Evolutionary conservation across 1,284 basidiomycete genomes (phyloP).

Genomic region (Xanthoconium separans): DNA sequence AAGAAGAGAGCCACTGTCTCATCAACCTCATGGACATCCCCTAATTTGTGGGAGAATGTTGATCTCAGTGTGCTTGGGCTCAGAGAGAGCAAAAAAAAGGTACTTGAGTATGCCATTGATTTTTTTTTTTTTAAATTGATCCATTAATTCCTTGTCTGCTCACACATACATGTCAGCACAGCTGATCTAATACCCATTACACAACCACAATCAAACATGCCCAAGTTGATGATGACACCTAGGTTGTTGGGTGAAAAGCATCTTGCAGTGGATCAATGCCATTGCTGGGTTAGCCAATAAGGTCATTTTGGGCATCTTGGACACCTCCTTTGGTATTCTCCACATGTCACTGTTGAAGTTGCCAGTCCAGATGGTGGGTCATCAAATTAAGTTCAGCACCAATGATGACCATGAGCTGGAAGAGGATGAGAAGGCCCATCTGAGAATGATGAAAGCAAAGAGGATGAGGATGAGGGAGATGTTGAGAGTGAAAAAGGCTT

Average conservation of each 20-base stretch:
- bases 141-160: not conserved
- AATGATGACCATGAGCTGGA: too few species aligned
- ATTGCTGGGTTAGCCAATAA: constrained; percentile 83
- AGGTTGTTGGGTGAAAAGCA: constrained; percentile 33
- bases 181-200: constrained; percentile 77
- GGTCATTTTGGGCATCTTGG: constrained; percentile 82
- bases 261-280: constrained; percentile 82
- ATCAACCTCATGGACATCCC: constrained; percentile 93
- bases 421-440: too few species aligned
- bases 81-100: constrained; percentile 59
- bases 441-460: too few species aligned
- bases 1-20: constrained; percentile 87
- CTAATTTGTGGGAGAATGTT: constrained; percentile 89
- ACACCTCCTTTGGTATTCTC: constrained; percentile 79
- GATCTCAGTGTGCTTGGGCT: constrained; percentile 82
- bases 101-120: constrained; percentile 46
- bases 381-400: too few species aligned
- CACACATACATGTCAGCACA: constrained; percentile 43
- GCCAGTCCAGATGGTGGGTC: constrained; percentile 41
- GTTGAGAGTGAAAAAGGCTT: too few species aligned
- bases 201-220: not conserved
- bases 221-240: constrained; percentile 21
- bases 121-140: not conserved
- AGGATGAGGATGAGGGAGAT: too few species aligned
- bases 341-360: constrained; percentile 69